Percentiles rank a stretch among this genome's conserved stretches.
phyloP scores from a whole-genome alignment of 2,329 filamentous ascomycete species.

The Orbilia brochopaga region DNA sequence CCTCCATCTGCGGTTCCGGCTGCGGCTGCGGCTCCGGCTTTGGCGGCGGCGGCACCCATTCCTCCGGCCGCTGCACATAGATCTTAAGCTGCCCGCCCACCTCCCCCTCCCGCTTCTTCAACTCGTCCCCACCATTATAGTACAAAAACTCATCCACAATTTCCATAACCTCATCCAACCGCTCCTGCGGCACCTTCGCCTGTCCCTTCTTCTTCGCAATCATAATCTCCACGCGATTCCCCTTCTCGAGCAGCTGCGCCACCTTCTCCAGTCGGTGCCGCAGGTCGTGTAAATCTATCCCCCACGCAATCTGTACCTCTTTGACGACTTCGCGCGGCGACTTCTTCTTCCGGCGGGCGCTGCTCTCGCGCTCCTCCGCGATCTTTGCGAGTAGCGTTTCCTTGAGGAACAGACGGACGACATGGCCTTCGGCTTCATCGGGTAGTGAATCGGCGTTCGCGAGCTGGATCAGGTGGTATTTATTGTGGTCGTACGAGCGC shows the following conservation, averaged over 20 bases:
- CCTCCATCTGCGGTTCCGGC: constrained; percentile 9
- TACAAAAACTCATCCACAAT: constrained; percentile 59
- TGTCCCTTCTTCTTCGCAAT: constrained; percentile 72
- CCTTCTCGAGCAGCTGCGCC: constrained; percentile 73
- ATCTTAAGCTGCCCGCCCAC: constrained; percentile 29
- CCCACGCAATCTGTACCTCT: constrained; percentile 89
- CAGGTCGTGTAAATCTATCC: constrained; percentile 77
- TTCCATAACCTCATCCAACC: constrained; percentile 67
- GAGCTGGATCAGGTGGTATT: constrained; percentile 44
- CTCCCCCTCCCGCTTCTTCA: constrained; percentile 31
- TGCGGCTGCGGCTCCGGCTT: constrained; percentile 14
- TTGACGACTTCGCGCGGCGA: constrained; percentile 61
- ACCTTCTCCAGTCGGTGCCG: constrained; percentile 72
- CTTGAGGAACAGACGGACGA: constrained; percentile 41
- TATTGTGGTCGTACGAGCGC: constrained; percentile 25
- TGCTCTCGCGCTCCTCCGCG: constrained; percentile 18
- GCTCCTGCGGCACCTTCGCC: constrained; percentile 66
- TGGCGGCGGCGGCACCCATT: constrained; percentile 41
- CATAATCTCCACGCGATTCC: constrained; percentile 75
- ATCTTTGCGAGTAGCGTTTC: constrained; percentile 10
- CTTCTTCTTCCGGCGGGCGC: constrained; percentile 19
- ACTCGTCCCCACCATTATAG: constrained; percentile 39
- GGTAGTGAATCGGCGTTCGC: constrained; percentile 21
- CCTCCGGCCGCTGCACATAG: constrained; percentile 44
- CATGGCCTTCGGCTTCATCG: constrained; percentile 37